phyloP scores from a whole-genome alignment of 2,329 filamentous ascomycete genomes.

The Clonostachys rhizophaga region DNA sequence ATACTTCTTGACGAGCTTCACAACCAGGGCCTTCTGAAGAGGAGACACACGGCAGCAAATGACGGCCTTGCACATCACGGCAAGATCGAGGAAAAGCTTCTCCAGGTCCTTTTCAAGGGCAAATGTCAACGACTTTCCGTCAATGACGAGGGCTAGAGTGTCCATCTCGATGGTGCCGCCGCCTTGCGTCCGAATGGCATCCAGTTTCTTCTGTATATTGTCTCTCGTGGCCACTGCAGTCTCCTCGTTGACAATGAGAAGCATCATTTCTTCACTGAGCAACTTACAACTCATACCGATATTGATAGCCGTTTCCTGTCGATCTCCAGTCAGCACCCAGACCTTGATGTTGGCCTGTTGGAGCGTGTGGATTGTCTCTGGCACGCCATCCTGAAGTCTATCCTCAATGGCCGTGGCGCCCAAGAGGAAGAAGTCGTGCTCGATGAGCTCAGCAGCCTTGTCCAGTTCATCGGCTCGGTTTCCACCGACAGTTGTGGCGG shows the following conservation, averaged over 20 bases:
- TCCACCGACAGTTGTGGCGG: slow-evolving; percentile 84
- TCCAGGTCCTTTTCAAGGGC: slow-evolving; percentile 92
- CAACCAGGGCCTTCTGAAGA: slow-evolving; percentile 92
- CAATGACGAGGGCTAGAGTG: slow-evolving; percentile 86
- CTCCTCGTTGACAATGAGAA: slow-evolving; percentile 95
- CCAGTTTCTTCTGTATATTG: slow-evolving; percentile 89
- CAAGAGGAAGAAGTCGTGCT: slow-evolving; percentile 84
- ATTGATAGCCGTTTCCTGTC: slow-evolving; percentile 98
- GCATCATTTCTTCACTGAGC: slow-evolving; percentile 97
- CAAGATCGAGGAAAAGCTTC: slow-evolving; percentile 87
- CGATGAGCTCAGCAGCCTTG: slow-evolving; percentile 94
- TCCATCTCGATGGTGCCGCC: slow-evolving; percentile 75
- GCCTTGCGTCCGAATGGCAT: slow-evolving; percentile 81
- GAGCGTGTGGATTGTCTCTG: slow-evolving; percentile 94
- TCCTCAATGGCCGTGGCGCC: slow-evolving; percentile 98
- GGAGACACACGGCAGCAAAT: slow-evolving; percentile 97
- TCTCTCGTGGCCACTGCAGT: slow-evolving; percentile 71
- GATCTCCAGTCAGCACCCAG: slow-evolving; percentile 95
- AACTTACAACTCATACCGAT: slow-evolving; percentile 99
- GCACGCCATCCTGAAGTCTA: slow-evolving; percentile 92
- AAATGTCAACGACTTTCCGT: slow-evolving; percentile 91
- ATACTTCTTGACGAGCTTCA: slow-evolving; percentile 92
- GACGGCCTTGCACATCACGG: slow-evolving; percentile 96
- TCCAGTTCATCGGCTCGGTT: slow-evolving; percentile 93
- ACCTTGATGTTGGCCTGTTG: slow-evolving; percentile 98